A percentile compares a stretch with the other conserved stretches of the same genome.
Conservation (phyloP, 2,329 filamentous ascomycete species). For the Shiraia bambusicola region DNA sequence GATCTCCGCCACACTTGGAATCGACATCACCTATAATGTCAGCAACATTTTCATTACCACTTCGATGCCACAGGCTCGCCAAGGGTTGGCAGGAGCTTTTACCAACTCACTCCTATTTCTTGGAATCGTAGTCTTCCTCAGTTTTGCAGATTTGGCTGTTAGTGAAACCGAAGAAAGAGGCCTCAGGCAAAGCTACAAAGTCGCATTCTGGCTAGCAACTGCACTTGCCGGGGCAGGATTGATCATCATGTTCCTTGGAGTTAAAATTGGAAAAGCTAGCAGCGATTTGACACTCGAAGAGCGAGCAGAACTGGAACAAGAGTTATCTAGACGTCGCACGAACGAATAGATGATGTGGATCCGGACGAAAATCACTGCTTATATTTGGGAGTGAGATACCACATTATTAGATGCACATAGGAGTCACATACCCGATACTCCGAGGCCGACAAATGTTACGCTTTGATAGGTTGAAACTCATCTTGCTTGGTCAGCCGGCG, state of each 20-base stretch:
- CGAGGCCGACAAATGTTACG: too few relatives aligned
- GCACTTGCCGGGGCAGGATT: conserved; percentile 31
- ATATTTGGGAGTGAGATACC: too few relatives aligned
- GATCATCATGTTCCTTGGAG: conserved; percentile 41
- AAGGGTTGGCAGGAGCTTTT: conserved; percentile 41
- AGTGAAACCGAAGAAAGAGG: conserved; percentile 36
- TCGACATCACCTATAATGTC: conserved; percentile 44
- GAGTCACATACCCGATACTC: too few relatives aligned
- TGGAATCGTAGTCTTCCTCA: conserved; percentile 40
- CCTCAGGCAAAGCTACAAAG: conserved; percentile 37
- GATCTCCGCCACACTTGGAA: conserved; percentile 45
- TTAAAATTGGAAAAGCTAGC: conserved; percentile 40
- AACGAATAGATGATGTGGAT: conserved; percentile 3
- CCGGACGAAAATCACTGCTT: too few relatives aligned
- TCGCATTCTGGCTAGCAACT: conserved; percentile 42
- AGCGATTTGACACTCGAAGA: conserved; percentile 41
- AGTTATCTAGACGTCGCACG: conserved; percentile 25
- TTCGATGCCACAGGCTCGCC: conserved; percentile 35
- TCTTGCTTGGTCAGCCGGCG: too few relatives aligned
- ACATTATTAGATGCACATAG: too few relatives aligned
- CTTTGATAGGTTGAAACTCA: too few relatives aligned
- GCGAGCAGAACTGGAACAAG: conserved; percentile 31
- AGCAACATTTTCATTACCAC: conserved; percentile 44
- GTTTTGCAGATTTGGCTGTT: conserved; percentile 40
- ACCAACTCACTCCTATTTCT: conserved; percentile 42